Conservation (phyloP, 306 rosid species). For the Alnus rubra region DNA sequence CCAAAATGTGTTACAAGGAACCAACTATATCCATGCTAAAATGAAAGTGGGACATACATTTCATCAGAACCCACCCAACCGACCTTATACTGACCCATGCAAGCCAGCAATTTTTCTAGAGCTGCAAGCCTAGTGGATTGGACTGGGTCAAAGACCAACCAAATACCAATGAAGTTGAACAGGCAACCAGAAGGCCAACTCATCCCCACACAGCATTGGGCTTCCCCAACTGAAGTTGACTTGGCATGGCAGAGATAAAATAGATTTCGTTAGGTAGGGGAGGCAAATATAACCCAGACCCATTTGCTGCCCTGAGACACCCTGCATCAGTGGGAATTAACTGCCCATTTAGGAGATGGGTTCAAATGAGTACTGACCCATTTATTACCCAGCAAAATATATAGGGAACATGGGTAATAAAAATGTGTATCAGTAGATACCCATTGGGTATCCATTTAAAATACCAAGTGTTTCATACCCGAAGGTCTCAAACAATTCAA, state of each 20-base stretch:
- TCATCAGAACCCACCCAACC: background rate
- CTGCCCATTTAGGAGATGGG: background rate
- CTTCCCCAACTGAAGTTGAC: background rate
- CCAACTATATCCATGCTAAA: background rate
- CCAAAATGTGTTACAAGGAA: background rate
- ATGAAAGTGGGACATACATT: background rate
- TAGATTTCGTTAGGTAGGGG: background rate
- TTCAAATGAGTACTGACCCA: background rate
- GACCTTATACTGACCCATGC: background rate
- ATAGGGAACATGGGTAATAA: background rate
- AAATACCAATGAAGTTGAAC: background rate
- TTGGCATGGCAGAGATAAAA: background rate
- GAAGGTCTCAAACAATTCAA: background rate
- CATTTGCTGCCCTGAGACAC: background rate
- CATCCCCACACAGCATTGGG: background rate
- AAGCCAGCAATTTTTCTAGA: background rate
- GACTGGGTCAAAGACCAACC: background rate
- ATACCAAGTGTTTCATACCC: background rate
- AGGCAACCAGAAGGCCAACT: background rate
- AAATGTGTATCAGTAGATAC: background rate
- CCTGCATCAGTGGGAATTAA: background rate
- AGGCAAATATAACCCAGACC: background rate
- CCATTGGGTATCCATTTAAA: too few species aligned
- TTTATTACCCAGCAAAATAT: background rate
- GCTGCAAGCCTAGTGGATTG: background rate